Evolutionary conservation across 495 filamentous ascomycete species (phyloP).

Genomic region (Parmelia sp.): DNA sequence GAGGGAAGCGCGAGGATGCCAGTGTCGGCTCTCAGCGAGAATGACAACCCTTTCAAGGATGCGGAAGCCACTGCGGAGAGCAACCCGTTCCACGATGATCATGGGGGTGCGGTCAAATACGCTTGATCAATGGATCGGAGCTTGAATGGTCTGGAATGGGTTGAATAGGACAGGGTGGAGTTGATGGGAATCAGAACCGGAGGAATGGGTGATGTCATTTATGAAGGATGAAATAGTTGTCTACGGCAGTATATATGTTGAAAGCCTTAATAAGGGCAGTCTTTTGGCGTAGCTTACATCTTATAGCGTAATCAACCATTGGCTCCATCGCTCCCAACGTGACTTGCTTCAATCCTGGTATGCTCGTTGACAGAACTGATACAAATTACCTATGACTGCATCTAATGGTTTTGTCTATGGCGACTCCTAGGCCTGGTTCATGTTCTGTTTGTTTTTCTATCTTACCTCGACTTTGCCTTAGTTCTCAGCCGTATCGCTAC

Average conservation of each 20-base stretch:
- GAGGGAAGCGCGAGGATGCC: conserved; percentile 2
- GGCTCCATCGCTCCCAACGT: background rate
- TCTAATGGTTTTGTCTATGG: too few relatives aligned
- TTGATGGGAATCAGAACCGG: background rate
- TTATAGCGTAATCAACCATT: background rate
- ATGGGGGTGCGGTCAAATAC: conserved; percentile 20
- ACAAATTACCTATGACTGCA: too few relatives aligned
- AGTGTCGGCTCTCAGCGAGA: background rate
- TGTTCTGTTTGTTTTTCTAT: too few relatives aligned
- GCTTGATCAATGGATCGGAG: conserved; percentile 6
- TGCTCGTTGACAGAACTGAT: background rate
- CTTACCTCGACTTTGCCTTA: too few relatives aligned
- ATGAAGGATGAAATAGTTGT: background rate
- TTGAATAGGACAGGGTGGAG: background rate
- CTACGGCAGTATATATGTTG: background rate
- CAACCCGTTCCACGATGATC: conserved; percentile 9
- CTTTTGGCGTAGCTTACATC: background rate
- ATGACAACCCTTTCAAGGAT: conserved; percentile 17
- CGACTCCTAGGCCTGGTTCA: too few relatives aligned
- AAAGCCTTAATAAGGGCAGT: background rate
- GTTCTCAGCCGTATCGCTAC: too few relatives aligned
- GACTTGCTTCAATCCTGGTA: background rate
- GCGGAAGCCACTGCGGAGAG: conserved; percentile 6
- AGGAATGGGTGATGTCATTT: background rate
- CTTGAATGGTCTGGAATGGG: background rate